These are phyloP conservation scores for Cephalotrichum gorgonifer DNA, from an alignment of 2,329 filamentous ascomycete genomes.

Conservation along the genomic window DNA sequence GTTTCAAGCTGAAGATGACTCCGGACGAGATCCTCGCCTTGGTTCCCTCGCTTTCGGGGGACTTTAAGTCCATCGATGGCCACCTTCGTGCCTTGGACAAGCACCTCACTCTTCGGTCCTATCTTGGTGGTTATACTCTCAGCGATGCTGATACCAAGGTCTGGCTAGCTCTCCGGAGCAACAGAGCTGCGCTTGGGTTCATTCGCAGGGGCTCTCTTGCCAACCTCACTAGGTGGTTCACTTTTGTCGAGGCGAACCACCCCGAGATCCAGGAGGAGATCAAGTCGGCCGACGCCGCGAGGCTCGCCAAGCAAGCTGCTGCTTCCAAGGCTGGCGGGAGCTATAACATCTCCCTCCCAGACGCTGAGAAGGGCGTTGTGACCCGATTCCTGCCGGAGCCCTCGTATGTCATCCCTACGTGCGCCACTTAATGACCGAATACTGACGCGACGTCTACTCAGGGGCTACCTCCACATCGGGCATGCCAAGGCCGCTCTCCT, in stretches of 20 bases:
- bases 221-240: conserved; percentile 81
- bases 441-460: conserved; percentile 12
- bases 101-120: conserved; percentile 77
- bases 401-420: conserved; percentile 42
- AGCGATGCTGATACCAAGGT: conserved; percentile 70
- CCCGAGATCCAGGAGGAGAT: conserved; percentile 64
- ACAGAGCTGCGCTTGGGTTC: conserved; percentile 73
- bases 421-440: conserved; percentile 8
- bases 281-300: conserved; percentile 58
- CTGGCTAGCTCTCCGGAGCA: conserved; percentile 74
- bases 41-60: conserved; percentile 41
- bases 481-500: conserved; percentile 90
- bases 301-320: conserved; percentile 57
- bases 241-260: conserved; percentile 71
- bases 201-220: conserved; percentile 67
- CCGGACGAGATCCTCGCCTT: conserved; percentile 43
- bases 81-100: conserved; percentile 70
- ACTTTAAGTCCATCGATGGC: conserved; percentile 76
- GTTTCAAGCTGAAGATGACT: too few species aligned
- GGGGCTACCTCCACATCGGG: conserved; percentile 86
- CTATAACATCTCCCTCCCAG: conserved; percentile 80
- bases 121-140: conserved; percentile 71
- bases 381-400: conserved; percentile 92
- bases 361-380: conserved; percentile 80
- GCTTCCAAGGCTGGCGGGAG: conserved; percentile 69